Evolutionary conservation across 306 rosid genomes (phyloP).

Genomic region (Pachyrhizus erosus): DNA sequence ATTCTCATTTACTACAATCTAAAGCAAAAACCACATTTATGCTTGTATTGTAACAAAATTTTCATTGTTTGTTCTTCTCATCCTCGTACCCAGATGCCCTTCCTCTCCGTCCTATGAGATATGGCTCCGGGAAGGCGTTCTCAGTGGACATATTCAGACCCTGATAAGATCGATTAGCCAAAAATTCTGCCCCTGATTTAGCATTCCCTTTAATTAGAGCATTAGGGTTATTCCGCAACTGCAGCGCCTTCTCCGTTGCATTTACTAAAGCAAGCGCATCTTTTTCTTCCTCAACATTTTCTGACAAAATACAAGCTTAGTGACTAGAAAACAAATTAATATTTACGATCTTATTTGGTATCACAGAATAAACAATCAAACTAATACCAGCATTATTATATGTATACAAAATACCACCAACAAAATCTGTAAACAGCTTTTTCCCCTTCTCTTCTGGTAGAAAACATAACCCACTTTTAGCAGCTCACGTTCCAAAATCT

Average conservation of each 20-base stretch:
- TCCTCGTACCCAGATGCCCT: constrained; percentile 71
- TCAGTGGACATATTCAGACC: constrained; percentile 69
- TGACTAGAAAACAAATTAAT: background rate
- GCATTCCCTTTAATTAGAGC: constrained; percentile 60
- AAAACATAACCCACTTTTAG: background rate
- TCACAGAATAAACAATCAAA: background rate
- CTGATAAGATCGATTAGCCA: constrained; percentile 73
- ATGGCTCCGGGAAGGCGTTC: constrained; percentile 61
- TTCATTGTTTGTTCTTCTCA: constrained; percentile 52
- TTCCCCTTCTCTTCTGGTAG: background rate
- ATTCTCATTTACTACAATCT: constrained; percentile 15
- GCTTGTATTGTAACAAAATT: constrained; percentile 1
- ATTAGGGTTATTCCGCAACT: constrained; percentile 59
- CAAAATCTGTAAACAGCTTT: background rate
- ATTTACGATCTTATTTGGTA: background rate
- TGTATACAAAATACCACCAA: too few relatives aligned
- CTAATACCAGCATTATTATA: background rate
- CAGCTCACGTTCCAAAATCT: background rate
- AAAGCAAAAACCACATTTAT: constrained; percentile 6
- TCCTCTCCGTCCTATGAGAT: constrained; percentile 69
- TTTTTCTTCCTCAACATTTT: constrained; percentile 56
- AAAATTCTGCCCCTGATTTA: constrained; percentile 80
- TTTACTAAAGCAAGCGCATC: constrained; percentile 65
- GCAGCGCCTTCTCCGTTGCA: constrained; percentile 77
- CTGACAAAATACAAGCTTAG: constrained; percentile 44